Evolutionary conservation across 345 rosid genomes (phyloP).

Genomic region (Leavenworthia alabamica): DNA sequence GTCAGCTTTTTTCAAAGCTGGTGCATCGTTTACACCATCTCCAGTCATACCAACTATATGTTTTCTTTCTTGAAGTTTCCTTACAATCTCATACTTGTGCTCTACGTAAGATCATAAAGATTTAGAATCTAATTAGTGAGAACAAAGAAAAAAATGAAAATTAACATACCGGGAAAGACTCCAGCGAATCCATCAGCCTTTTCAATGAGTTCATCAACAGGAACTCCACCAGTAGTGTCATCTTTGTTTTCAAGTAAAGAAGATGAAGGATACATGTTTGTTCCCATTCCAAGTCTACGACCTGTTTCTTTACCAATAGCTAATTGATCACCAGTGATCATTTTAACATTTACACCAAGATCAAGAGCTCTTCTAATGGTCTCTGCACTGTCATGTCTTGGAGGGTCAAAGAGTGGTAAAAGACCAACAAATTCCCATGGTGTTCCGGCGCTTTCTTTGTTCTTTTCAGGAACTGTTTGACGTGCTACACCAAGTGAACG

Average conservation of each 20-base stretch:
- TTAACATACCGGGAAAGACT: constrained; percentile 66
- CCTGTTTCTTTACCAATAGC: constrained; percentile 94
- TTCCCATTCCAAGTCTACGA: constrained; percentile 94
- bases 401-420: constrained; percentile 89
- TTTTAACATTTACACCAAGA: constrained; percentile 91
- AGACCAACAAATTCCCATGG: constrained; percentile 89
- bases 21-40: constrained; percentile 96
- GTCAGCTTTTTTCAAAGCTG: constrained; percentile 86
- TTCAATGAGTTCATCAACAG: constrained; percentile 78
- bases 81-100: constrained; percentile 91
- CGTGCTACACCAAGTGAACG: constrained; percentile 62
- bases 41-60: constrained; percentile 98
- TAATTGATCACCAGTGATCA: constrained; percentile 90
- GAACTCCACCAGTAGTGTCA: constrained; percentile 45
- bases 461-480: constrained; percentile 57
- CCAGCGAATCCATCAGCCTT: constrained; percentile 97
- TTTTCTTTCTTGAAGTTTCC: constrained; percentile 72
- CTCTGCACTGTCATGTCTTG: constrained; percentile 94
- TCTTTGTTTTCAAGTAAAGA: constrained; percentile 67
- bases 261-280: constrained; percentile 91
- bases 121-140: not conserved
- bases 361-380: constrained; percentile 75
- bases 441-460: constrained; percentile 54
- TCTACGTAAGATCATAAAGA: constrained; percentile 33
- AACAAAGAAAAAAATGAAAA: not conserved